Evolutionary conservation across 108 stramenopile genomes (phyloP), one percentile per base, ranked within the genome.

Genomic region (Cyclotella atomus): DNA sequence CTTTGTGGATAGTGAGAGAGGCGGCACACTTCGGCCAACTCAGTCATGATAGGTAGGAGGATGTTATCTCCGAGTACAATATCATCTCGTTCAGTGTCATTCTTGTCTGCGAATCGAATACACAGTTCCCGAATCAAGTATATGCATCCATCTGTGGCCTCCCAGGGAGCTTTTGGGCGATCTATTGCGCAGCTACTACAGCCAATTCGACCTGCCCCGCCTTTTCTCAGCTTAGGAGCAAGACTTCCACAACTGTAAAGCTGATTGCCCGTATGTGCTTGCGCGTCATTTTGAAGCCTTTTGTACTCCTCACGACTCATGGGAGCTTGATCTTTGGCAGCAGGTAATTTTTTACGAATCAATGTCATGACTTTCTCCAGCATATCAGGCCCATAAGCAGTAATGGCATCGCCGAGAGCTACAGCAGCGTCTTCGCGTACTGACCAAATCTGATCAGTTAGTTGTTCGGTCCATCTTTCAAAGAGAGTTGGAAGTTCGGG

Each of bases 381-480:
- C 63, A 87, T 82, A 10, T 89, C 88, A 12, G 85, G 61, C 27
- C 88, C 89, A 55, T 95, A 95, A 20, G 94, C 93, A 30, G 81
- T 71, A 27, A 89, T 82, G 23, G 93, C 96, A 73, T 96, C 89
- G 0, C 96, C 96, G 45, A 98, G 88, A 3, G 97, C 97, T 24
- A 95, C 94, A 29, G 96, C 96, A 25, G 96, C 94, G 77, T 96
- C 94, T 49, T 96, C 95, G 12, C 97, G 89, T 35, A 97, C 96
- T 41, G 91, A 93, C 98, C 98, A 98, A 62, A 98, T 98, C 47
- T 97, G 96, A 76, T 98, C 98, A 41, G 95, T 94, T 70, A 98
- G 71, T 59, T 98, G 96, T 41, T 93, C 93, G 36, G 92, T 92
- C 97, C 97, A 98, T 33, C 93, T 81, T 62, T 89, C 87, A 77